Evolutionary conservation across 345 rosid genomes (phyloP), one percentile per base, ranked within the genome.

Genomic region (Acer negundo): DNA sequence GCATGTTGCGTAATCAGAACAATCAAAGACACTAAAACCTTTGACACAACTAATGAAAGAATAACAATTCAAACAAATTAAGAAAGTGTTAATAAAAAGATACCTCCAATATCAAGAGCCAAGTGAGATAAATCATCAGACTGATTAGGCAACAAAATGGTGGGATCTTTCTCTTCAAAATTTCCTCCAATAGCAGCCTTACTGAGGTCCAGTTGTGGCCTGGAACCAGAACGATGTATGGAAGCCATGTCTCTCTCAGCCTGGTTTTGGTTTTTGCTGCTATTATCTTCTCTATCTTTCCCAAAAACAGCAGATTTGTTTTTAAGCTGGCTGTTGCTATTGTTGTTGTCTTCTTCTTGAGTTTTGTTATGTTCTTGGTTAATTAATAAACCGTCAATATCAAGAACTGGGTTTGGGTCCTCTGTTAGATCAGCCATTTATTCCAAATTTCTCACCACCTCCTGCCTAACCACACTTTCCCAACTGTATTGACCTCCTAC

Each of bases 41-140:
- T 24, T 1, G 22, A 31, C 10, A 19, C 38, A 31, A 59, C n/a
- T 67, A 13, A 38, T 72, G 53, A 77, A 40, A 31, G 35, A 72
- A 47, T 19, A 20, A 42, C 20, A 46, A 23, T 35, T n/a, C 1
- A 42, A 9, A 28, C 20, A 61, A 10, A 63, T 15, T 15, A 65
- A 17, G 10, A 20, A 72, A 46, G 67, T 47, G 42, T 58, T n/a
- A n/a, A 22, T 62, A 47, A 24, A 67, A 70, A 4, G 35, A 46
- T 61, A 95, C 99, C 99, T 89, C 99, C 99, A 72, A 96, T 96
- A 76, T 96, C 99, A 82, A 94, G 90, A 74, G 99, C 95, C 84
- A 94, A 85, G 77, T 96, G 99, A 67, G 97, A 96, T 73, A 96
- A 90, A 77, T 96, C 99, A 89, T 96, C 99, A 78, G 97, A 94